These are phyloP conservation scores for Marchantia paleacea DNA, from an alignment of 225 moss, liverwort and hornwort species.

Conservation along the genomic window DNA sequence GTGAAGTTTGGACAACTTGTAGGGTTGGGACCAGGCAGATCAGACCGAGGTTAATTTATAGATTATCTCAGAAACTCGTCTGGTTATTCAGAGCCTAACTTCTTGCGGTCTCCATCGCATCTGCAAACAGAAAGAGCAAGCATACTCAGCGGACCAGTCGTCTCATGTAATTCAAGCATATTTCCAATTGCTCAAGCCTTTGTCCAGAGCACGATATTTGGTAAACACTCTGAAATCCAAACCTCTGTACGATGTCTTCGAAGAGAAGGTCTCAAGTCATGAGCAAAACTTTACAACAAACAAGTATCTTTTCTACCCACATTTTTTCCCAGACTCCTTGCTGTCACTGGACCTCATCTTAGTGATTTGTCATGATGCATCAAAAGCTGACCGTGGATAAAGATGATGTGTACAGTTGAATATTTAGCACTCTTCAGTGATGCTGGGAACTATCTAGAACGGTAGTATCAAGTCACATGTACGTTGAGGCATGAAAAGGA, in stretches of 20 bases:
- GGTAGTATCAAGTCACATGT: too few relatives aligned
- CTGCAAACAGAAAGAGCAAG: constrained; percentile 69
- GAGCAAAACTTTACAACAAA: too few relatives aligned
- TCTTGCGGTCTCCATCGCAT: constrained; percentile 14
- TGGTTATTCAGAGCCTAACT: constrained; percentile 25
- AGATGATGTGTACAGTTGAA: too few relatives aligned
- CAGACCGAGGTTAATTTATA: background rate
- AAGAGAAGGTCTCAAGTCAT: too few relatives aligned
- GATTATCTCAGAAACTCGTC: background rate
- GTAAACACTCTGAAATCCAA: constrained; percentile 28
- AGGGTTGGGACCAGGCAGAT: constrained; percentile 1
- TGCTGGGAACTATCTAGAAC: too few relatives aligned
- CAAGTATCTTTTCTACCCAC: too few relatives aligned
- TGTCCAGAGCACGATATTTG: constrained; percentile 82
- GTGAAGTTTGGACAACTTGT: constrained; percentile 7
- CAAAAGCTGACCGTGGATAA: too few relatives aligned
- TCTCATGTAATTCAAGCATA: constrained; percentile 87
- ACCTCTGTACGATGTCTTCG: background rate
- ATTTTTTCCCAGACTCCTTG: too few relatives aligned
- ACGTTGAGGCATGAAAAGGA: too few relatives aligned
- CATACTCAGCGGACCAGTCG: constrained; percentile 76
- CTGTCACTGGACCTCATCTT: too few relatives aligned
- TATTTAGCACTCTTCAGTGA: too few relatives aligned
- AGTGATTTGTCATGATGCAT: too few relatives aligned
- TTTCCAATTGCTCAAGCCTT: constrained; percentile 63